Evolutionary conservation across 805 yeast genomes (phyloP), one percentile per base, ranked within the genome.

Genomic region (Tetrapisispora fleetii): DNA sequence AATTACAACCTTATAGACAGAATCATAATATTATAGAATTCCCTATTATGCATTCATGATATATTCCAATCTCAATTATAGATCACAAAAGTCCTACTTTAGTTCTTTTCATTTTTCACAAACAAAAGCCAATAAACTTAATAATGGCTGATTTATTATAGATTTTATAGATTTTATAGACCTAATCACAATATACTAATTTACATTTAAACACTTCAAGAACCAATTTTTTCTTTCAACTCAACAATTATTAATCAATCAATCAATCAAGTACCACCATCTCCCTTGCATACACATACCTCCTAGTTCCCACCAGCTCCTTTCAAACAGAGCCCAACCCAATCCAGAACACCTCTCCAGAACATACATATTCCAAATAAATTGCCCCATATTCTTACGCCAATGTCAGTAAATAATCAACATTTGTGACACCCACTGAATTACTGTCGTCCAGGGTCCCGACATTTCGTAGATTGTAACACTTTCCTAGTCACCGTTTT

Each of bases 161-260:
- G 43, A 40, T 27, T 24, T 40, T 40, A 40, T 40, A 40, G 33
- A 40, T 40, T 40, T 40, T 40, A 40, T 40, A 40, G 43, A 40
- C 43, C 14, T 16, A 40, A 27, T 27, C 24, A 27, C 24, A 24
- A 24, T 24, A 24, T 4, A 24, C 8, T 24, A 24, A 6, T 24
- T 6, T 24, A 24, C 8, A 8, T 24, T 24, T 24, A 24, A 24
- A 24, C n/a, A n/a, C n/a, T n/a, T n/a, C n/a, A n/a, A n/a, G n/a
- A n/a, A n/a, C n/a, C n/a, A n/a, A n/a, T n/a, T n/a, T n/a, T n/a
- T n/a, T n/a, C n/a, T n/a, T n/a, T n/a, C n/a, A n/a, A n/a, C n/a
- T n/a, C n/a, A n/a, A n/a, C n/a, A n/a, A n/a, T n/a, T n/a, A n/a
- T n/a, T n/a, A n/a, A n/a, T n/a, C n/a, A n/a, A n/a, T n/a, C n/a